A percentile compares a stretch with the other conserved stretches of the same genome.
Evolutionary conservation across 768 basidiomycete species (phyloP).

Genomic region (Lyophyllum decastes): DNA sequence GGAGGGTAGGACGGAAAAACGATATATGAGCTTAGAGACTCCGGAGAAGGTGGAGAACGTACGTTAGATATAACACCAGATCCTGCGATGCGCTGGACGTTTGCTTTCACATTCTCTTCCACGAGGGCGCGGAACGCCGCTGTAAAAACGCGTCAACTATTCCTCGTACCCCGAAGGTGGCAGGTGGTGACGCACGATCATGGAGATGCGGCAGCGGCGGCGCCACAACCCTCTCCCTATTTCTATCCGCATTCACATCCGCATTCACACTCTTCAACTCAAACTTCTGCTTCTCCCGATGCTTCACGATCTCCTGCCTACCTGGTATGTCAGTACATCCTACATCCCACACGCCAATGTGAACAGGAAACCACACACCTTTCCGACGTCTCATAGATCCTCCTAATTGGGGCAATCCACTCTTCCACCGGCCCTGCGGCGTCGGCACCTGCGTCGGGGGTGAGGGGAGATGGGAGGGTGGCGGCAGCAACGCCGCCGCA

Average conservation of each 20-base stretch:
- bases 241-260: too few relatives aligned
- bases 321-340: neutral
- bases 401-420: constrained; percentile 42
- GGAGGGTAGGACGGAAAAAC: too few relatives aligned
- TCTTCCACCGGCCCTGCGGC: constrained; percentile 32
- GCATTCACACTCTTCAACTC: constrained; percentile 12
- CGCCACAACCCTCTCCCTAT: constrained; percentile 25
- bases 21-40: too few relatives aligned
- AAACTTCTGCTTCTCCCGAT: constrained; percentile 30
- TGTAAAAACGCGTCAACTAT: constrained; percentile 4
- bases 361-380: constrained; percentile 24
- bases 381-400: constrained; percentile 34
- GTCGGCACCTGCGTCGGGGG: neutral
- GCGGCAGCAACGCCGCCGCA: constrained; percentile 43
- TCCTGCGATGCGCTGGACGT: constrained; percentile 21
- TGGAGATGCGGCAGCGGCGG: constrained; percentile 33
- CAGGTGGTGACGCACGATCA: constrained; percentile 9
- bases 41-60: neutral
- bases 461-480: constrained; percentile 1
- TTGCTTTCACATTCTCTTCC: constrained; percentile 41
- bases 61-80: constrained; percentile 21
- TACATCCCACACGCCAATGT: neutral
- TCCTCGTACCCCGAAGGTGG: neutral
- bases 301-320: constrained; percentile 36
- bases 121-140: constrained; percentile 44